phyloP scores from a whole-genome alignment of 2,329 filamentous ascomycete species.

The Arthroderma uncinatum region DNA sequence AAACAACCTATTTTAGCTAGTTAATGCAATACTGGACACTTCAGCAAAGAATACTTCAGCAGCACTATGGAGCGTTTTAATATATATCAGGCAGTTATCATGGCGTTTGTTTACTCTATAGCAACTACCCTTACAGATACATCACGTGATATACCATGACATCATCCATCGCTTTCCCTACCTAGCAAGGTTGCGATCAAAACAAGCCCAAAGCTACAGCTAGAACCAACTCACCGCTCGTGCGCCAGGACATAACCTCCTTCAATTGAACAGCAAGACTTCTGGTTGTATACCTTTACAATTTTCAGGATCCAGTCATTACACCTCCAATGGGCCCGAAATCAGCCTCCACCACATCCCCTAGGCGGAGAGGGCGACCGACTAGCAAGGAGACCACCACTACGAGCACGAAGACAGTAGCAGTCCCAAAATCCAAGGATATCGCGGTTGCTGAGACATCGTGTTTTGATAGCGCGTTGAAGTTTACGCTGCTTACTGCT shows the following conservation, averaged over 20 bases:
- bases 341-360: constrained; percentile 14
- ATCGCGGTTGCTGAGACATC: constrained; percentile 15
- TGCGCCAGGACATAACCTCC: neutral
- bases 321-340: constrained; percentile 9
- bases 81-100: too few relatives aligned
- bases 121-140: too few relatives aligned
- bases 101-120: too few relatives aligned
- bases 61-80: too few relatives aligned
- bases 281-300: neutral
- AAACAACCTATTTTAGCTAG: too few relatives aligned
- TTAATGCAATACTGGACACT: too few relatives aligned
- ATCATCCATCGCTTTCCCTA: neutral
- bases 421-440: neutral
- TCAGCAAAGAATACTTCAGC: too few relatives aligned
- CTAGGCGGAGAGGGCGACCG: constrained; percentile 12
- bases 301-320: neutral
- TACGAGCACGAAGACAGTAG: neutral
- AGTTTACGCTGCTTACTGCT: constrained; percentile 39
- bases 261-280: neutral
- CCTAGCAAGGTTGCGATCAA: neutral
- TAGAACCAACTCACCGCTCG: neutral
- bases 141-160: neutral
- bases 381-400: neutral
- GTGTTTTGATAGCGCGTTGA: constrained; percentile 24
- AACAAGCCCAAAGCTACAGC: constrained; percentile 2